Conservation (phyloP, 306 rosid genomes). For the Fragaria vesca region DNA sequence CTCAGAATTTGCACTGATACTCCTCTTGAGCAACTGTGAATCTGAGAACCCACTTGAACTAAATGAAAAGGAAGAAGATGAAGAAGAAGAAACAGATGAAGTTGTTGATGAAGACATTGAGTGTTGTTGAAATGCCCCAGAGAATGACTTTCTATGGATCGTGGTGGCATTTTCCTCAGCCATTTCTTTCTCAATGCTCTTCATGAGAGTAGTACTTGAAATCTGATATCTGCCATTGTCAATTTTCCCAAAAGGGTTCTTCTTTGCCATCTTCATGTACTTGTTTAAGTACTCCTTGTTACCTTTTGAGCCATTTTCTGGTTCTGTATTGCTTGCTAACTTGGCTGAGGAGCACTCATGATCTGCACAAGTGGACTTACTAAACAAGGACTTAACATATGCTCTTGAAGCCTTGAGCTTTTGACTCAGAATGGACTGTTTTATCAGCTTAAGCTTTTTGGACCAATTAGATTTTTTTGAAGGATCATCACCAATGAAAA, state of each 20-base stretch:
- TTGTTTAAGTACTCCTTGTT: slow-evolving; percentile 28
- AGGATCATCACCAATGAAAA: slow-evolving; percentile 26
- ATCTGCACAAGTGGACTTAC: slow-evolving; percentile 61
- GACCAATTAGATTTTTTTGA: slow-evolving; percentile 61
- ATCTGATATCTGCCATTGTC: slow-evolving; percentile 39
- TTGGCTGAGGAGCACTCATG: slow-evolving; percentile 36
- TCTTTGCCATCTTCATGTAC: slow-evolving; percentile 43
- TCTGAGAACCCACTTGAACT: slow-evolving; percentile 61
- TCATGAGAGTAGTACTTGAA: slow-evolving; percentile 36
- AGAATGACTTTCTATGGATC: slow-evolving; percentile 67
- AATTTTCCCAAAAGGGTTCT: slow-evolving; percentile 45
- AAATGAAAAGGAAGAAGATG: slow-evolving; percentile 79
- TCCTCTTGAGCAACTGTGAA: slow-evolving; percentile 61
- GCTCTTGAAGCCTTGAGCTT: slow-evolving; percentile 67
- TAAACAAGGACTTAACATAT: slow-evolving; percentile 65
- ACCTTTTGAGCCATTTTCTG: slow-evolving; percentile 28
- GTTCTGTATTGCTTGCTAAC: slow-evolving; percentile 42
- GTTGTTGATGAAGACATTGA: slow-evolving; percentile 57
- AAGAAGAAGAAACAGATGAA: slow-evolving; percentile 73
- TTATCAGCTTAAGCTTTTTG: slow-evolving; percentile 63
- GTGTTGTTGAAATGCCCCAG: slow-evolving; percentile 69
- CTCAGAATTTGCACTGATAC: slow-evolving; percentile 68
- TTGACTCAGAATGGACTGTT: slow-evolving; percentile 51
- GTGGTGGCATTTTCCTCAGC: slow-evolving; percentile 36
- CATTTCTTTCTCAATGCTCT: slow-evolving; percentile 46